Conservation (phyloP, 441 rosid genomes). For the Adansonia grandidieri region DNA sequence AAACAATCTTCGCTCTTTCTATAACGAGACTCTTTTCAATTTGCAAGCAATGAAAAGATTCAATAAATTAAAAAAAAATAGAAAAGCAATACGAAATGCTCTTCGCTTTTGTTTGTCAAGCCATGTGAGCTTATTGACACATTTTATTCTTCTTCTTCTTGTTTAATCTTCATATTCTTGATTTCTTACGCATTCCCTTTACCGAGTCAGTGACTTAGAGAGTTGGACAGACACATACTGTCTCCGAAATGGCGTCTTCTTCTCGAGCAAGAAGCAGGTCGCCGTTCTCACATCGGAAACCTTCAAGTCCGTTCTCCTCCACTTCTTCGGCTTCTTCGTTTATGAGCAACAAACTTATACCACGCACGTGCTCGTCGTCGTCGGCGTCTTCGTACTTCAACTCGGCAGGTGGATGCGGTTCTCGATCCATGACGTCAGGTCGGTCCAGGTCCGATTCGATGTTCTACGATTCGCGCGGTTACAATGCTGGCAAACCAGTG, state of each 20-base stretch:
- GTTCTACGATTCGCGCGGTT: constrained; percentile 45
- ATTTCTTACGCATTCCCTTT: constrained; percentile 25
- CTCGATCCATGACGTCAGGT: constrained; percentile 80
- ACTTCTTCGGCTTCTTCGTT: constrained; percentile 77
- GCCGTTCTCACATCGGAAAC: constrained; percentile 75
- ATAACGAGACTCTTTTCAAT: constrained; percentile 19
- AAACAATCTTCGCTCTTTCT: constrained; percentile 44
- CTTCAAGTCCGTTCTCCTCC: constrained; percentile 73
- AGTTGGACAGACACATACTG: constrained; percentile 34
- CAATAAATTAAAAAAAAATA: constrained; percentile 11
- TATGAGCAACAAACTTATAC: constrained; percentile 58
- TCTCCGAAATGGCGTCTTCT: constrained; percentile 69
- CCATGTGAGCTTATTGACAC: constrained; percentile 93
- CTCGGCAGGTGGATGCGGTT: constrained; percentile 51
- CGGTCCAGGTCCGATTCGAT: constrained; percentile 68
- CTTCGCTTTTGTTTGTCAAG: constrained; percentile 49
- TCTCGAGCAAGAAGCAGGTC: constrained; percentile 89
- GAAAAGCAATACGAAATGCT: constrained; percentile 30
- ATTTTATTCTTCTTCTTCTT: constrained; percentile 27
- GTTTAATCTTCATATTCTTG: constrained; percentile 21
- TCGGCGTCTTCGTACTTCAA: constrained; percentile 53
- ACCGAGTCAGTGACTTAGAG: constrained; percentile 44
- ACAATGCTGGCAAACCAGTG: constrained; percentile 51
- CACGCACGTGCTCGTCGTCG: constrained; percentile 80
- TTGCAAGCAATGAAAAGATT: constrained; percentile 22